These are phyloP conservation scores for Lachancea meyersii DNA, from an alignment of 805 yeast genomes.

Conservation along the genomic window DNA sequence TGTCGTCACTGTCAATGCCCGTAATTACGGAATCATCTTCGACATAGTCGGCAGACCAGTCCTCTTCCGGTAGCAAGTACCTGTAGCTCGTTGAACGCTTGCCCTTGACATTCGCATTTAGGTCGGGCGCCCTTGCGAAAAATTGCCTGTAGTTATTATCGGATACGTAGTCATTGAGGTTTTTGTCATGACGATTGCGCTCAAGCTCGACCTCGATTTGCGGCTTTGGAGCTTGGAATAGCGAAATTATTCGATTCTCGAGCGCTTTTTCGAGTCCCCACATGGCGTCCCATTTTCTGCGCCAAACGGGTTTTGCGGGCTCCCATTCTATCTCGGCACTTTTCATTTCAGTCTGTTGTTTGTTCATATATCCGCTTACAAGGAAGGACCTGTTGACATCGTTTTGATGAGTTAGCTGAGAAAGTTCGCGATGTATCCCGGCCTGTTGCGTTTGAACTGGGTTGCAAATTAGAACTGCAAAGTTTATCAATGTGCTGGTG, in stretches of 20 bases:
- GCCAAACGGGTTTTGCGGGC: background rate
- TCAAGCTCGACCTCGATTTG: background rate
- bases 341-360: constrained; percentile 15
- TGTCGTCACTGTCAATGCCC: background rate
- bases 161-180: constrained; percentile 22
- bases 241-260: background rate
- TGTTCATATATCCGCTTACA: constrained; percentile 22
- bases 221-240: background rate
- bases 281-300: background rate
- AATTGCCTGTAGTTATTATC: constrained; percentile 24
- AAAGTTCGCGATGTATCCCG: constrained; percentile 26
- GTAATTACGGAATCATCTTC: constrained; percentile 14
- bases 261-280: background rate
- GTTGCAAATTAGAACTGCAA: constrained; percentile 22
- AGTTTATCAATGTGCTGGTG: constrained; percentile 18
- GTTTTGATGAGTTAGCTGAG: constrained; percentile 17
- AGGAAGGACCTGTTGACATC: constrained; percentile 17
- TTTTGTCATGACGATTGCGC: constrained; percentile 1
- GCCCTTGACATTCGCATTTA: background rate
- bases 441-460: constrained; percentile 18
- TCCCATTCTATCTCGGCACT: constrained; percentile 4
- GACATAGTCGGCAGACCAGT: constrained; percentile 32
- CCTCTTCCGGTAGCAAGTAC: constrained; percentile 36
- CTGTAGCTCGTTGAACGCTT: constrained; percentile 19
- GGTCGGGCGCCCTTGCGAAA: constrained; percentile 13